Percentiles rank a stretch among this genome's conserved stretches.
Evolutionary conservation across 1,139 yeast genomes (phyloP).

Genomic region (Saccharomyces hybrid): DNA sequence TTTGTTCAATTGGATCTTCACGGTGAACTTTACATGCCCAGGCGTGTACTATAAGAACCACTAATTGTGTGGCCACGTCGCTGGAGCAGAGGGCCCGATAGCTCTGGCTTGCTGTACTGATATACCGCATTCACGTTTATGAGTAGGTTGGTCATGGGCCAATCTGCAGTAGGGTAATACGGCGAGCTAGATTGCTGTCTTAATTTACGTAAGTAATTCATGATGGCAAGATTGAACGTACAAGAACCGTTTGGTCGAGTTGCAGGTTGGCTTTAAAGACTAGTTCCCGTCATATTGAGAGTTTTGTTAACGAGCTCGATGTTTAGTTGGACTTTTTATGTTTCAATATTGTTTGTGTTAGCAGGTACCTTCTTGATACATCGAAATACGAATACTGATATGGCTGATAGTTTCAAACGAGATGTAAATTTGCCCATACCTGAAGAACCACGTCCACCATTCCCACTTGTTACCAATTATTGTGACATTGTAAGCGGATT

Average conservation of each 20-base stretch:
- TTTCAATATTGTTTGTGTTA: background rate
- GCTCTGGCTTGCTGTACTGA: no score
- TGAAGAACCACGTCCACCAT: conserved; percentile 48
- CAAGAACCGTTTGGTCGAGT: background rate
- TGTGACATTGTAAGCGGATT: conserved; percentile 73
- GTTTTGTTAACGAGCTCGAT: background rate
- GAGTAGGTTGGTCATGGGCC: background rate
- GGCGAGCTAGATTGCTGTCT: background rate
- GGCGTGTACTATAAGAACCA: no score
- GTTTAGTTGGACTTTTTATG: background rate
- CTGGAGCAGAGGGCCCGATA: no score
- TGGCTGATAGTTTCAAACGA: background rate
- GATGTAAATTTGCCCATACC: conserved; percentile 36
- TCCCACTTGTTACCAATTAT: conserved; percentile 49
- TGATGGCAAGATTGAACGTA: background rate
- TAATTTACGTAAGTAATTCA: background rate
- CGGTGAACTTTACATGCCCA: no score
- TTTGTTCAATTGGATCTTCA: no score
- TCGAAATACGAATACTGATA: background rate
- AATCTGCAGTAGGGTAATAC: background rate
- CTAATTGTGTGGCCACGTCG: no score
- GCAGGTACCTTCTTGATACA: background rate
- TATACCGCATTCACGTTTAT: background rate
- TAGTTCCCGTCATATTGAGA: background rate
- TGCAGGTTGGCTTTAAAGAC: background rate